phyloP scores from a whole-genome alignment of 2,329 filamentous ascomycete species.

The Tolypocladium capitatum region DNA sequence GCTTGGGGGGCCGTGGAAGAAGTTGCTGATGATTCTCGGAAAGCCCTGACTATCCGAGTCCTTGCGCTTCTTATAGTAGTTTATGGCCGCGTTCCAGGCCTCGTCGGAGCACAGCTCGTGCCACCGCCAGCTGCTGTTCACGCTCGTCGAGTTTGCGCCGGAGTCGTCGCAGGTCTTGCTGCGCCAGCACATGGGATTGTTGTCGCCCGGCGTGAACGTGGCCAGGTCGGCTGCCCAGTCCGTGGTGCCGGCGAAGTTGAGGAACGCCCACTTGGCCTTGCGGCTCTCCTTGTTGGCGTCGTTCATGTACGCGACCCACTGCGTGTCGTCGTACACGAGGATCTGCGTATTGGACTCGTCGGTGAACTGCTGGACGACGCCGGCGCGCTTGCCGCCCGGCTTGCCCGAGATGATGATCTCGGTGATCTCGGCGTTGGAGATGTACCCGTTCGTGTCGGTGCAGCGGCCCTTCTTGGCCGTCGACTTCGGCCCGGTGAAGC shows the following conservation, averaged over 20 bases:
- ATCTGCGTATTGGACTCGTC: no score
- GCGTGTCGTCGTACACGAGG: no score
- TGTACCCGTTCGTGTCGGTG: slow-evolving; percentile 15
- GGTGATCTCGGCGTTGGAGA: no score
- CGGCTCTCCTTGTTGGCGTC: no score
- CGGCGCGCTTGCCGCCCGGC: no score
- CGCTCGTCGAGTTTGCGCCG: background rate
- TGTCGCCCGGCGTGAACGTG: no score
- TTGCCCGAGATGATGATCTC: no score
- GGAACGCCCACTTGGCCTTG: no score
- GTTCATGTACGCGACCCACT: no score
- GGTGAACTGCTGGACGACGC: no score
- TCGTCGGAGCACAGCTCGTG: background rate
- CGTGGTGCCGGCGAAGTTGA: no score
- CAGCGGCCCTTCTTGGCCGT: slow-evolving; percentile 13
- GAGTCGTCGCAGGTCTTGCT: background rate
- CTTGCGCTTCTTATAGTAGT: background rate
- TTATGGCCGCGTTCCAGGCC: background rate
- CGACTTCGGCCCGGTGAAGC: slow-evolving; percentile 12
- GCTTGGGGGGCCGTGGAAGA: background rate
- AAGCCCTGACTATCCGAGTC: background rate
- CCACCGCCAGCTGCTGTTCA: background rate
- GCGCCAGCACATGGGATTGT: background rate
- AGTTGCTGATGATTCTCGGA: background rate
- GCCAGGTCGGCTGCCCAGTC: no score